Conservation (phyloP, 2,329 filamentous ascomycete species). For the Colletotrichum chlorophyti region DNA sequence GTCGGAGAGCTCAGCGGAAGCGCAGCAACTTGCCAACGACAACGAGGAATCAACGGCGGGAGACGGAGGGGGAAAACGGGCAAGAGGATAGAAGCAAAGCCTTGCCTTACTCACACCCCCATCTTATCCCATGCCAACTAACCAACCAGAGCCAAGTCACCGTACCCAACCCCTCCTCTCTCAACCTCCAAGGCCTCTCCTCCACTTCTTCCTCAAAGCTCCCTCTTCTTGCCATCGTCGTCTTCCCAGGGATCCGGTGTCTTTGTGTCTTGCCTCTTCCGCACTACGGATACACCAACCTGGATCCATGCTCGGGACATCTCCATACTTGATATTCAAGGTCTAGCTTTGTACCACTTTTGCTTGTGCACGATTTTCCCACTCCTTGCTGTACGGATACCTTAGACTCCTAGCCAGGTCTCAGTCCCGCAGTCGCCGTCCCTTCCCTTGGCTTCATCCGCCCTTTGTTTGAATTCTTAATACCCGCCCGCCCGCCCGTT, state of each 20-base stretch:
- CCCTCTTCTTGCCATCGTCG: neutral
- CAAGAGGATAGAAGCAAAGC: slow-evolving; percentile 8
- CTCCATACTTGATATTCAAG: too few relatives aligned
- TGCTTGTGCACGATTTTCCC: slow-evolving; percentile 22
- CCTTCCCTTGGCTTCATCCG: neutral
- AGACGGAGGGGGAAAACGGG: too few relatives aligned
- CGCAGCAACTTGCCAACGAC: neutral
- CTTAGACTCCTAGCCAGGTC: too few relatives aligned
- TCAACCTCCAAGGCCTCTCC: too few relatives aligned
- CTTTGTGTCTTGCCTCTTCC: slow-evolving; percentile 21
- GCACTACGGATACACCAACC: slow-evolving; percentile 12
- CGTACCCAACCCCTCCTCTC: slow-evolving; percentile 5
- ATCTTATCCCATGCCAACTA: too few relatives aligned
- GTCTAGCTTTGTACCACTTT: slow-evolving; percentile 15
- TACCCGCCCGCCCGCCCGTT: slow-evolving; percentile 23
- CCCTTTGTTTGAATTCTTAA: slow-evolving; percentile 26
- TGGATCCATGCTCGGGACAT: slow-evolving; percentile 9
- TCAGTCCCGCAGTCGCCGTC: slow-evolving; percentile 24
- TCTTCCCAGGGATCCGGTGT: slow-evolving; percentile 15
- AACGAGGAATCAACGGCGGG: too few relatives aligned
- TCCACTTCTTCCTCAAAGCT: too few relatives aligned
- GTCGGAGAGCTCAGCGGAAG: neutral
- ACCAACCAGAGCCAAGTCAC: too few relatives aligned
- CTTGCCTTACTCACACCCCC: too few relatives aligned
- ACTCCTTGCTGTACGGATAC: neutral